These are phyloP conservation scores for Fusarium denticulatum DNA, from an alignment of 2,329 filamentous ascomycete species.

Conservation along the genomic window DNA sequence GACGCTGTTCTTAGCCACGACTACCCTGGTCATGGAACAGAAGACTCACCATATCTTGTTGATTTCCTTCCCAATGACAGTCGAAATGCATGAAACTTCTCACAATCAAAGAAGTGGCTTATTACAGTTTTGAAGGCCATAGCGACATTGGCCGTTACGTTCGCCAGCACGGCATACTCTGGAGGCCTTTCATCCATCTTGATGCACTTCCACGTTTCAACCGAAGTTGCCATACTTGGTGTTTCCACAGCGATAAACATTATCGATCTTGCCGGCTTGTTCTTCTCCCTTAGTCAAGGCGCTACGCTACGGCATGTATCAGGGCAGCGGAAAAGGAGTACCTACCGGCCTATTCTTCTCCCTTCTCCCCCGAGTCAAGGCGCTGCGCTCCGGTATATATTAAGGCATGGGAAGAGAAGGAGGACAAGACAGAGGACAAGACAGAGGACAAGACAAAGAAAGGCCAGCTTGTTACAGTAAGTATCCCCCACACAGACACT, in stretches of 20 bases:
- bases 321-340: too few species aligned
- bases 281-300: too few species aligned
- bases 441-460: too few species aligned
- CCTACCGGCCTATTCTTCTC: too few species aligned
- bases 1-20: slow-evolving; percentile 63
- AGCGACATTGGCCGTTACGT: slow-evolving; percentile 74
- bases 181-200: slow-evolving; percentile 66
- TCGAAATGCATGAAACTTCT: slow-evolving; percentile 72
- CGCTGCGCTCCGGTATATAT: too few species aligned
- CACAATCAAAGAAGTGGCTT: slow-evolving; percentile 68
- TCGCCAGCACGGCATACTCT: slow-evolving; percentile 75
- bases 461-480: too few species aligned
- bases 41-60: slow-evolving; percentile 73
- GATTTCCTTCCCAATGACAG: slow-evolving; percentile 74
- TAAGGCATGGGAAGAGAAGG: too few species aligned
- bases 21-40: slow-evolving; percentile 71
- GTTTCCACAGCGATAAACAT: slow-evolving; percentile 54
- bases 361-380: too few species aligned
- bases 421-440: too few species aligned
- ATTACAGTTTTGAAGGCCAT: slow-evolving; percentile 71
- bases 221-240: slow-evolving; percentile 67
- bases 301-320: too few species aligned
- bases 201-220: slow-evolving; percentile 60
- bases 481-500: too few species aligned
- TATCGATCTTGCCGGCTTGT: too few species aligned